Conservation (phyloP, 305 asterid species). For the Plantago coronopus region DNA sequence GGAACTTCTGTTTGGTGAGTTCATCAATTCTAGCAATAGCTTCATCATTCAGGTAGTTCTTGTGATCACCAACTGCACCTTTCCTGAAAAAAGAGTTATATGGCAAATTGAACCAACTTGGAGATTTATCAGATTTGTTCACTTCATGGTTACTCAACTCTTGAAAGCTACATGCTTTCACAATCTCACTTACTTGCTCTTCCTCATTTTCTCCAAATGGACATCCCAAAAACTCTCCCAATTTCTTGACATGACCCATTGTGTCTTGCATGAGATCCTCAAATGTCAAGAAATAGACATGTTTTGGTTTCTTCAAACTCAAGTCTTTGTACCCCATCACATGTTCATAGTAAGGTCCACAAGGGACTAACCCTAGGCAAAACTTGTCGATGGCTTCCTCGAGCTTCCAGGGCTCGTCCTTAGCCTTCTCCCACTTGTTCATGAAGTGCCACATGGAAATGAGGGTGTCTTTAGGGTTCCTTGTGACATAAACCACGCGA, state of each 20-base stretch:
- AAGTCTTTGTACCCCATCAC: conserved; percentile 3
- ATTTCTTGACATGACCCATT: neutral
- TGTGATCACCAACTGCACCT: neutral
- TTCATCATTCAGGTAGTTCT: conserved; percentile 6
- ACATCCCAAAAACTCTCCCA: conserved; percentile 4
- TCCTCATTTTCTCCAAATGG: conserved; percentile 5
- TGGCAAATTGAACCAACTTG: conserved; percentile 7
- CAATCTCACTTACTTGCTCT: neutral
- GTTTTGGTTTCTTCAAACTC: neutral
- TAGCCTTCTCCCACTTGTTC: conserved; percentile 12
- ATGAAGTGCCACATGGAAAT: conserved; percentile 7
- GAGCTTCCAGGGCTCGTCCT: neutral
- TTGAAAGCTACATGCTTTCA: conserved; percentile 4
- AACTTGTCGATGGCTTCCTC: conserved; percentile 11
- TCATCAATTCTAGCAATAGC: neutral
- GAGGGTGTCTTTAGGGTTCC: conserved; percentile 11
- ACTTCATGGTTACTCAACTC: conserved; percentile 1
- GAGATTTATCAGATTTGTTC: conserved; percentile 7
- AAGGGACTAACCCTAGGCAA: conserved; percentile 2
- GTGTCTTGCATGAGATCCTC: conserved; percentile 8
- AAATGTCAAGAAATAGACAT: conserved; percentile 9
- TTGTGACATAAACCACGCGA: conserved; percentile 1
- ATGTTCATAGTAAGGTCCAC: conserved; percentile 13
- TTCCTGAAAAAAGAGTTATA: conserved; percentile 3
- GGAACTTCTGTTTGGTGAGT: neutral